phyloP scores from a whole-genome alignment of 1,284 basidiomycete genomes.

The Veloboletus limbatus region DNA sequence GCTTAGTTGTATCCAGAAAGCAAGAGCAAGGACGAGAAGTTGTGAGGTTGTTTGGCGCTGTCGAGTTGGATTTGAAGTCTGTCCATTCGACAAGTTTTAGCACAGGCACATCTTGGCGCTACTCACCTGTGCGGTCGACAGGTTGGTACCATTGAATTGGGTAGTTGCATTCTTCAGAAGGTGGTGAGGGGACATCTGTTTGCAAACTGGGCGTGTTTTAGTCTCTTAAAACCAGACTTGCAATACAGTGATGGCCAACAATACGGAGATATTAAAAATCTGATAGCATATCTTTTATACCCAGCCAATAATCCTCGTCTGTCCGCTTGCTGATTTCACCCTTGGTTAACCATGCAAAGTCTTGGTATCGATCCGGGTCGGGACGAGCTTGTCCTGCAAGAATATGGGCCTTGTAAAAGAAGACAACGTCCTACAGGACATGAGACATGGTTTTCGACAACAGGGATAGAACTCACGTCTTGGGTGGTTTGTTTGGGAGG shows the following conservation, averaged over 20 bases:
- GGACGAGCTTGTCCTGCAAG: conserved; percentile 73
- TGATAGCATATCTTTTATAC: conserved; percentile 77
- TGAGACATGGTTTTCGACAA: neutral
- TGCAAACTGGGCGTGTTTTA: no score
- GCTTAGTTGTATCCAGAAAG: conserved; percentile 22
- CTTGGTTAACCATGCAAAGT: conserved; percentile 90
- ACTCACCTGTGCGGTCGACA: no score
- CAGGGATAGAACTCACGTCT: conserved; percentile 32
- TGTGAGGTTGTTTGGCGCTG: no score
- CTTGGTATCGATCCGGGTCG: conserved; percentile 50
- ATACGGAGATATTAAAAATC: conserved; percentile 44
- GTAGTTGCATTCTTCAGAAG: no score
- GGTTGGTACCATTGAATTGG: no score
- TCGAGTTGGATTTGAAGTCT: no score
- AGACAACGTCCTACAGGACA: conserved; percentile 46
- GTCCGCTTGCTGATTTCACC: conserved; percentile 75
- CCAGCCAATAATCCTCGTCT: conserved; percentile 67
- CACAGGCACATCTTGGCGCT: no score
- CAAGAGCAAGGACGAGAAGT: neutral
- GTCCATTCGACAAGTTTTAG: no score
- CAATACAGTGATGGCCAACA: no score
- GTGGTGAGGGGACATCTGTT: no score
- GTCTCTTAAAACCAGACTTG: no score
- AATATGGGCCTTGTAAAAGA: conserved; percentile 85
- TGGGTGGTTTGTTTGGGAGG: conserved; percentile 36